These are phyloP conservation scores for Colletotrichum spaethianum DNA, from an alignment of 2,329 filamentous ascomycete genomes.

Conservation along the genomic window DNA sequence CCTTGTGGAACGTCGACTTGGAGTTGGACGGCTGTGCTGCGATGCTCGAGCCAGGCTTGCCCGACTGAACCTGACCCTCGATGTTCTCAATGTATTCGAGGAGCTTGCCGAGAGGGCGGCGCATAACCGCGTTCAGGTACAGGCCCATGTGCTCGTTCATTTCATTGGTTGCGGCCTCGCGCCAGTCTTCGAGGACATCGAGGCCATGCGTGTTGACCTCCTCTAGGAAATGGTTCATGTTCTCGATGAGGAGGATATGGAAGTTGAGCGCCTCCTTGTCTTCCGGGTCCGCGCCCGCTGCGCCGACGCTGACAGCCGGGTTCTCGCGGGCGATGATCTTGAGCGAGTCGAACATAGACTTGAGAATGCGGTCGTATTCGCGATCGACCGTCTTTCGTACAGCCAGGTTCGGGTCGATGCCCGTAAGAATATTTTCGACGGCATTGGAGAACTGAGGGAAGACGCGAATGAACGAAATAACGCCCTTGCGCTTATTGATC, in stretches of 20 bases:
- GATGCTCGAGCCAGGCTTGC: constrained; percentile 74
- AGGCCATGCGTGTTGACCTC: constrained; percentile 85
- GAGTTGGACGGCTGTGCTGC: constrained; percentile 87
- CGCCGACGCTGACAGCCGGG: constrained; percentile 62
- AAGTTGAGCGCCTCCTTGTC: constrained; percentile 98
- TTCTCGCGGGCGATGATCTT: constrained; percentile 90
- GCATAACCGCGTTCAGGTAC: constrained; percentile 90
- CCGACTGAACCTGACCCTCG: constrained; percentile 77
- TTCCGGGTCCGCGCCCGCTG: constrained; percentile 72
- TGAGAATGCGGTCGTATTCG: constrained; percentile 90
- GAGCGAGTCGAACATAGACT: constrained; percentile 96
- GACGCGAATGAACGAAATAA: constrained; percentile 94
- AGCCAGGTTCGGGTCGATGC: constrained; percentile 68
- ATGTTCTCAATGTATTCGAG: constrained; percentile 93
- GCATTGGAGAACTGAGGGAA: constrained; percentile 90
- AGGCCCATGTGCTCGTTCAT: constrained; percentile 88
- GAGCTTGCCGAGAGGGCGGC: constrained; percentile 89
- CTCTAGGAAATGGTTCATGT: constrained; percentile 98
- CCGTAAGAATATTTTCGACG: constrained; percentile 85
- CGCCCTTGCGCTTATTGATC: constrained; percentile 97
- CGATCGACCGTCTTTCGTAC: constrained; percentile 86
- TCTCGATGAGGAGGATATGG: constrained; percentile 97
- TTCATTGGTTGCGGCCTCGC: constrained; percentile 81
- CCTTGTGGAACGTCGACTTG: constrained; percentile 87
- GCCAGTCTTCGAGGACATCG: constrained; percentile 86